Evolutionary conservation across 2,329 filamentous ascomycete species (phyloP).

Genomic region (Diaporthe capsici): DNA sequence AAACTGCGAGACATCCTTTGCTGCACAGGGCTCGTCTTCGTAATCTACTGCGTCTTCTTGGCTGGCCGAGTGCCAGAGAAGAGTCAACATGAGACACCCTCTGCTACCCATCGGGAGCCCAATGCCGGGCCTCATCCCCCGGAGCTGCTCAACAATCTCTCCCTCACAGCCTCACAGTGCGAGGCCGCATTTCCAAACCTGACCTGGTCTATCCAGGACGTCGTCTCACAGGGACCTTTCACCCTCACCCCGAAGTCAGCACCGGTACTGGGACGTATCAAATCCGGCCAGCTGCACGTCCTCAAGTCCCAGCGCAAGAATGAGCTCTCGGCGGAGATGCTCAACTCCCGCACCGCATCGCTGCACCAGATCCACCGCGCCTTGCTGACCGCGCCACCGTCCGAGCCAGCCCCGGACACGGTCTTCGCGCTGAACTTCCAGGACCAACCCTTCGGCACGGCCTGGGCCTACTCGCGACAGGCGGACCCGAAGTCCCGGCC

Average conservation of each 20-base stretch:
- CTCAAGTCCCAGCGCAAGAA: constrained; percentile 56
- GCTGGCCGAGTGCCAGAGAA: constrained; percentile 30
- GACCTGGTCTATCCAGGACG: constrained; percentile 61
- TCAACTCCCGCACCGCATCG: constrained; percentile 63
- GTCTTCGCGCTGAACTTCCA: constrained; percentile 67
- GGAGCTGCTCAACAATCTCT: constrained; percentile 52
- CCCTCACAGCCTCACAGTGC: constrained; percentile 60
- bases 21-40: constrained; percentile 43
- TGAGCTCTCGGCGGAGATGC: constrained; percentile 61
- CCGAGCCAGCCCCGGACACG: constrained; percentile 61
- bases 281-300: constrained; percentile 60
- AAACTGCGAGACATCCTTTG: constrained; percentile 45
- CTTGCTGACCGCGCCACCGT: constrained; percentile 60
- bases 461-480: constrained; percentile 63
- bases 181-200: constrained; percentile 60
- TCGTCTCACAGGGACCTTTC: constrained; percentile 61
- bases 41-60: constrained; percentile 48
- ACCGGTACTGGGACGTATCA: constrained; percentile 58
- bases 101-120: not conserved
- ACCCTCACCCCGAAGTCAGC: constrained; percentile 54
- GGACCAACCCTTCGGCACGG: constrained; percentile 60
- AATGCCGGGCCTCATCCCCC: constrained; percentile 32
- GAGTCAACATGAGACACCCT: not conserved
- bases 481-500: constrained; percentile 52
- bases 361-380: constrained; percentile 68